Conservation (phyloP, 495 filamentous ascomycete genomes). For the Lophiotrema nucula region DNA sequence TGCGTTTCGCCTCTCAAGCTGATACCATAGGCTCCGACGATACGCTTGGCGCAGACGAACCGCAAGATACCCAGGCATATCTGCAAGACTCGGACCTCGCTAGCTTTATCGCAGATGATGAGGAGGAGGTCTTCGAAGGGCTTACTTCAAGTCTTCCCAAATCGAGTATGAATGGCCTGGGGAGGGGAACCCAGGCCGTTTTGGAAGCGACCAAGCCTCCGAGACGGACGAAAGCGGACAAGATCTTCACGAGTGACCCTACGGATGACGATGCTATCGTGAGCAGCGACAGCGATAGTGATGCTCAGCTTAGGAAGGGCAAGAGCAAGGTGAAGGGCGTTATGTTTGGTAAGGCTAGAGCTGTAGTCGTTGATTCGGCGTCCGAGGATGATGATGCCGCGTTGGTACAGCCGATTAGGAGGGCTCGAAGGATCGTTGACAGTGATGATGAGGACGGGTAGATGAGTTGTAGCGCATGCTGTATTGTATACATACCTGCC, state of each 20-base stretch:
- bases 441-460: slow-evolving; percentile 24
- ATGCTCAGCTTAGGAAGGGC: not conserved
- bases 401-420: not conserved
- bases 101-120: slow-evolving; percentile 23
- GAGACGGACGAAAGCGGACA: not conserved
- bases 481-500: no score
- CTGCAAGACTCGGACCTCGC: slow-evolving; percentile 20
- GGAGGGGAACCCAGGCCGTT: slow-evolving; percentile 26
- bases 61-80: slow-evolving; percentile 24
- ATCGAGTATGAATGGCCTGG: slow-evolving; percentile 3
- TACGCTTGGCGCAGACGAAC: slow-evolving; percentile 1
- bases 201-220: slow-evolving; percentile 4
- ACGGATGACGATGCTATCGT: slow-evolving; percentile 26
- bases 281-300: slow-evolving; percentile 21
- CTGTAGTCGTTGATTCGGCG: slow-evolving; percentile 4
- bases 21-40: slow-evolving; percentile 30
- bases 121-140: slow-evolving; percentile 17
- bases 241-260: slow-evolving; percentile 28
- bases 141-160: slow-evolving; percentile 24
- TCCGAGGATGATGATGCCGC: slow-evolving; percentile 11
- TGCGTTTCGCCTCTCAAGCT: slow-evolving; percentile 28
- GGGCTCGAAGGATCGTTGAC: slow-evolving; percentile 14
- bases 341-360: not conserved
- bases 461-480: no score
- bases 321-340: not conserved